Conservation (phyloP, 805 yeast genomes). For the Nakazawaea anatomiae region DNA sequence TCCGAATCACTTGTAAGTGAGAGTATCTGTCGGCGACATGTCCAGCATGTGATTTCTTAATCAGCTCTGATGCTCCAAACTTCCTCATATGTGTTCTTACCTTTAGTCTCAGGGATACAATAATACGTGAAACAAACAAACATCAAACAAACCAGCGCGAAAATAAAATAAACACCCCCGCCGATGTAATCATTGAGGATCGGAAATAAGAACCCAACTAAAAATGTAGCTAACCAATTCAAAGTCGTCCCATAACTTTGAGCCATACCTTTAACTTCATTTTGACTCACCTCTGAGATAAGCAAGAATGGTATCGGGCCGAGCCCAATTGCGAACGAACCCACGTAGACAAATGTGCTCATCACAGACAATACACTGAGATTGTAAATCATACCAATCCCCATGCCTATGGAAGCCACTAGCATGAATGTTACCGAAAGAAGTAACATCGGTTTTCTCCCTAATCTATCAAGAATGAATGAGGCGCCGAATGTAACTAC, state of each 20-base stretch:
- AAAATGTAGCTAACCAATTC: slow-evolving; percentile 88
- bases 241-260: slow-evolving; percentile 89
- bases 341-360: slow-evolving; percentile 69
- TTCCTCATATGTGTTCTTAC: slow-evolving; percentile 51
- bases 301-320: slow-evolving; percentile 95
- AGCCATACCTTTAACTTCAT: slow-evolving; percentile 74
- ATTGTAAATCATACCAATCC: slow-evolving; percentile 52
- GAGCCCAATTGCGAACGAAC: slow-evolving; percentile 65
- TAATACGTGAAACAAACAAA: slow-evolving; percentile 42
- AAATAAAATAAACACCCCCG: slow-evolving; percentile 70
- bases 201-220: slow-evolving; percentile 80
- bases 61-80: slow-evolving; percentile 44
- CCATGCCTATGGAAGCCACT: slow-evolving; percentile 53
- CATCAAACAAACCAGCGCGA: slow-evolving; percentile 50
- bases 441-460: slow-evolving; percentile 70
- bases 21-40: background rate
- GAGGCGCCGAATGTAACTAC: slow-evolving; percentile 72
- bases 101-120: slow-evolving; percentile 73
- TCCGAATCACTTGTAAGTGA: no score
- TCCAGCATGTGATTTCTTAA: background rate
- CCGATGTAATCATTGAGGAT: slow-evolving; percentile 59
- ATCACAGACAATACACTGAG: slow-evolving; percentile 46
- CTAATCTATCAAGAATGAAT: slow-evolving; percentile 64
- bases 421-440: slow-evolving; percentile 67
- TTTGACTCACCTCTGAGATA: slow-evolving; percentile 83